A percentile compares a stretch with the other conserved stretches of the same genome.
These are phyloP conservation scores for Podila epigama DNA, from an alignment of 192 early-diverging fungal species.

Conservation along the genomic window DNA sequence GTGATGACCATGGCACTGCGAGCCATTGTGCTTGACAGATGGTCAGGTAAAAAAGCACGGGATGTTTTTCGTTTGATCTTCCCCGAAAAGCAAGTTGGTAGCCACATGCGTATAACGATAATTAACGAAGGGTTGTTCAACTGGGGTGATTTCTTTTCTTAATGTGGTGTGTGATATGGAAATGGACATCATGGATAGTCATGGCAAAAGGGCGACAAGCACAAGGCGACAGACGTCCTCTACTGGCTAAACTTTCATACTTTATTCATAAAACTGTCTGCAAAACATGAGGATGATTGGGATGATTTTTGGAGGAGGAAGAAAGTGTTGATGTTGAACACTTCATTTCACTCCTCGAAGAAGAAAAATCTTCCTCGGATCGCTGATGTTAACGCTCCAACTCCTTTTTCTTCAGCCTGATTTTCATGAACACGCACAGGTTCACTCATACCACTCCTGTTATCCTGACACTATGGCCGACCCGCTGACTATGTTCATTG, in stretches of 20 bases:
- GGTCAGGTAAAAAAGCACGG: conserved; percentile 21
- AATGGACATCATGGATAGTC: neutral
- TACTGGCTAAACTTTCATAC: too few species aligned
- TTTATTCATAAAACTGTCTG: too few species aligned
- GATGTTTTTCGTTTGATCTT: conserved; percentile 36
- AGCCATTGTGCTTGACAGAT: conserved; percentile 5
- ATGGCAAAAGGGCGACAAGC: too few species aligned
- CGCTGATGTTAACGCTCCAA: too few species aligned
- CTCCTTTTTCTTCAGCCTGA: neutral
- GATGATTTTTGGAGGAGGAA: too few species aligned
- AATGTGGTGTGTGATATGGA: neutral
- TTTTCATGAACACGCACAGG: neutral
- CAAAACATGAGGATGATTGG: too few species aligned
- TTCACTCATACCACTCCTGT: neutral
- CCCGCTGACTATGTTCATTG: conserved; percentile 79
- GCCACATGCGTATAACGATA: conserved; percentile 50
- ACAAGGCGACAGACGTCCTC: too few species aligned
- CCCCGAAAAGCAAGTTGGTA: conserved; percentile 49
- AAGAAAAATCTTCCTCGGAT: too few species aligned
- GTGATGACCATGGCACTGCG: conserved; percentile 45
- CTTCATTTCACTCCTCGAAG: too few species aligned
- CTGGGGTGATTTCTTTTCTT: too few species aligned
- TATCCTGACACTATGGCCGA: conserved; percentile 48
- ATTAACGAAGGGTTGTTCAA: conserved; percentile 53
- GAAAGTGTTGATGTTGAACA: too few species aligned